Evolutionary conservation across 805 yeast species (phyloP).

Genomic region (Wickerhamiella bombiphila): DNA sequence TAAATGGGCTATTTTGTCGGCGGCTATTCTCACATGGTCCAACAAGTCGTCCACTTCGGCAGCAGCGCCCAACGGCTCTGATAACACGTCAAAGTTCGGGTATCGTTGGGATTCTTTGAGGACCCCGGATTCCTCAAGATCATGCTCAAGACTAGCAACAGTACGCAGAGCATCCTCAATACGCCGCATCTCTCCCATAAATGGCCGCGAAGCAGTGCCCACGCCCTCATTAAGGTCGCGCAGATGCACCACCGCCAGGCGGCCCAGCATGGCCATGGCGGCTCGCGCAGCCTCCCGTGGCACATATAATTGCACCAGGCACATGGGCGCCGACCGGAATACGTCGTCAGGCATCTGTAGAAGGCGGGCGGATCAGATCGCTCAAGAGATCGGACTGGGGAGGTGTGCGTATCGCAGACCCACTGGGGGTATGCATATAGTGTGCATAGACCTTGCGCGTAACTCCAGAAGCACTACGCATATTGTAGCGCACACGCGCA

Average conservation of each 20-base stretch:
- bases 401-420: no score
- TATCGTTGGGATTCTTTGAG: background rate
- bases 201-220: conserved; percentile 73
- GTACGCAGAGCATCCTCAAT: conserved; percentile 55
- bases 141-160: conserved; percentile 10
- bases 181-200: conserved; percentile 71
- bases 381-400: background rate
- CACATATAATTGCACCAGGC: conserved; percentile 76
- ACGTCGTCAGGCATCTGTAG: conserved; percentile 11
- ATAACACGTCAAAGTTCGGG: conserved; percentile 1
- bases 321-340: conserved; percentile 87
- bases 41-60: conserved; percentile 58
- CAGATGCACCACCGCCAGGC: conserved; percentile 70
- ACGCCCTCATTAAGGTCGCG: conserved; percentile 71
- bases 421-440: no score
- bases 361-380: background rate
- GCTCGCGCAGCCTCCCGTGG: conserved; percentile 83
- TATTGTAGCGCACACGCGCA: no score
- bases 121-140: conserved; percentile 1
- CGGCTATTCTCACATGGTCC: conserved; percentile 48
- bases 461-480: no score
- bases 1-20: conserved; percentile 56
- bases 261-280: conserved; percentile 68
- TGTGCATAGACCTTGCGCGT: no score
- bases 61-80: conserved; percentile 22